Base-by-base conservation (phyloP, 2,329 filamentous ascomycete genomes). In the Pestalotiopsis sp. region DNA sequence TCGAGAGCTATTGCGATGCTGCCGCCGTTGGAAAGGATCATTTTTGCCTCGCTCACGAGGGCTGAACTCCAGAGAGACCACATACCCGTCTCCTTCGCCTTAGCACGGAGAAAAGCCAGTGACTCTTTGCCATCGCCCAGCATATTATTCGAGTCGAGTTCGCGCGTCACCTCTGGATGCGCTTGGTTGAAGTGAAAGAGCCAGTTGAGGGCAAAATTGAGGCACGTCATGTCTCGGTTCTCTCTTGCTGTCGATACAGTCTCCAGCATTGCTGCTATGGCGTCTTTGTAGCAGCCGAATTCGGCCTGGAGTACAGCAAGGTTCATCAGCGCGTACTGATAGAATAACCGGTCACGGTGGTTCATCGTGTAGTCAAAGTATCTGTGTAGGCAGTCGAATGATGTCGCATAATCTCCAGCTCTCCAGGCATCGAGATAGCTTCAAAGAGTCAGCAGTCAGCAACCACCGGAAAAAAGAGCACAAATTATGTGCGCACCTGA, bases 311-410 rank as follows among this genome's bases (percentile, higher is more conserved):
- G 87, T 41, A 98, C 93, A 3, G 95, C 95, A 69, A 98, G 87
- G 76, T 98, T 98, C 76, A 99, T 90, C 14, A 98, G 83, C 0
- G 96, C 96, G 77, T 98, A 97, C 77, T 98, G 96, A 76, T 99
- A 98, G 74, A 95, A 95, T 4, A 92, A 88, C 27, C 93, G 91
- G 74, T 97, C 93, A 69, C 90, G 85, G 72, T 90, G 92, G 75
- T 96, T 92, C 89, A 97, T 94, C 1, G 95, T 96, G 79, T 97
- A 98, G 79, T 99, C 96, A 75, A 98, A 99, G 79, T 98, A 99
- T 65, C 94, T 91, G 79, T 98, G 95, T 23, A 99, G 85, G 72
- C 91, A 91, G 75, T 99, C 95, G 77, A 98, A 96, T 0, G 96
- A 92, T 0, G 93, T 93, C 13, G 93, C 90, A 75, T 95, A 97